Percentiles rank a stretch among this genome's conserved stretches.
These are phyloP conservation scores for Phytopythium mirpurense DNA, from an alignment of 352 stramenopile genomes.

Conservation along the genomic window DNA sequence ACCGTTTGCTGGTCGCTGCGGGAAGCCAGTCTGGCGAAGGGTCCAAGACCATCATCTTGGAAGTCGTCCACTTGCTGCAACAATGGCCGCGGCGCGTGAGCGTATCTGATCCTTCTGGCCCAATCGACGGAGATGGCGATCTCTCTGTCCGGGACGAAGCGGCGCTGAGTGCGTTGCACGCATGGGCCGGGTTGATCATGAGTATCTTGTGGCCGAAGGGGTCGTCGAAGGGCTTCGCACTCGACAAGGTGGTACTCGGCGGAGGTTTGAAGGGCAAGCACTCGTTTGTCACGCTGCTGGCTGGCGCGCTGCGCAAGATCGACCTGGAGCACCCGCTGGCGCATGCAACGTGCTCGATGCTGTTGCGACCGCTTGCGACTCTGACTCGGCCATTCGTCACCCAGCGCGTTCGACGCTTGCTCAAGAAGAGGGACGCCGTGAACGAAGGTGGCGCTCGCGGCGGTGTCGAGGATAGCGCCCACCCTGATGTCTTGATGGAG, in stretches of 20 bases:
- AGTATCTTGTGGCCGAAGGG: conserved; percentile 84
- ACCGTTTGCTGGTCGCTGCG: conserved; percentile 62
- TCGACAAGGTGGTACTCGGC: conserved; percentile 73
- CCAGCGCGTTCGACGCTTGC: conserved; percentile 53
- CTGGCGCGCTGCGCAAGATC: conserved; percentile 75
- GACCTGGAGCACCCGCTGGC: conserved; percentile 73
- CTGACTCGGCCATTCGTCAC: conserved; percentile 80
- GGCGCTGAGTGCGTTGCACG: conserved; percentile 75
- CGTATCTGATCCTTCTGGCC: neutral
- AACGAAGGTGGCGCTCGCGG: neutral
- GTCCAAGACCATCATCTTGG: conserved; percentile 66
- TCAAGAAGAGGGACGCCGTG: conserved; percentile 47
- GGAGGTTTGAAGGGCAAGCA: conserved; percentile 68
- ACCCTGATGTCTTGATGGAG: neutral
- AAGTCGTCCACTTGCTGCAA: conserved; percentile 69
- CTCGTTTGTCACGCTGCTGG: conserved; percentile 67
- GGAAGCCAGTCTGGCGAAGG: conserved; percentile 72
- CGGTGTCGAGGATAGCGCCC: neutral
- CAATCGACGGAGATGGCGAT: conserved; percentile 15
- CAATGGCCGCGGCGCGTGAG: conserved; percentile 36
- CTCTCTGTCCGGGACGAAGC: conserved; percentile 56
- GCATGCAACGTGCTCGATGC: conserved; percentile 68
- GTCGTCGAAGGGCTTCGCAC: conserved; percentile 67
- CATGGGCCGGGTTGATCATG: conserved; percentile 82
- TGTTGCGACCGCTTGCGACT: conserved; percentile 73